phyloP scores from a whole-genome alignment of 495 filamentous ascomycete genomes.

The Schizothecium vesticola region DNA sequence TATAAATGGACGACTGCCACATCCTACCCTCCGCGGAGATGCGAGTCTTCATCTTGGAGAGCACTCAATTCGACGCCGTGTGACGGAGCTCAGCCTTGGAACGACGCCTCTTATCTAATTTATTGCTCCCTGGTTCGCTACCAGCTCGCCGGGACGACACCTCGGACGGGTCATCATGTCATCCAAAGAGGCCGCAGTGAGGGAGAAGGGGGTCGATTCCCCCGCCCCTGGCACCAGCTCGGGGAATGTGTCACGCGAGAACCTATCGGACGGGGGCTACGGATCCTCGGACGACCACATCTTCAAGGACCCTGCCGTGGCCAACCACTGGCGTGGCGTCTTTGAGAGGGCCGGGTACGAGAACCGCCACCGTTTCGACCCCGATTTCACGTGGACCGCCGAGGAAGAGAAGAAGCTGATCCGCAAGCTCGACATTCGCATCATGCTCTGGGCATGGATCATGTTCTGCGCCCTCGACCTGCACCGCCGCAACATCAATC shows the following conservation, averaged over 20 bases:
- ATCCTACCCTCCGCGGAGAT: constrained; percentile 7
- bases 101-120: not conserved
- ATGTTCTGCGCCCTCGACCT: constrained; percentile 45
- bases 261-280: constrained; percentile 22
- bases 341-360: constrained; percentile 42
- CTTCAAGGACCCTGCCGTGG: constrained; percentile 25
- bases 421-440: constrained; percentile 36
- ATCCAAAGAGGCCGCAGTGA: not conserved
- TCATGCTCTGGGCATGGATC: constrained; percentile 30
- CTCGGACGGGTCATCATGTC: not conserved
- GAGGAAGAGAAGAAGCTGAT: constrained; percentile 46
- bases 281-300: constrained; percentile 31
- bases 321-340: constrained; percentile 22
- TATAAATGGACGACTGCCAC: not conserved
- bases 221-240: not conserved
- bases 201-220: not conserved
- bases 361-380: constrained; percentile 54
- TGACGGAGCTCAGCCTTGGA: not conserved
- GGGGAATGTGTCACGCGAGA: constrained; percentile 11
- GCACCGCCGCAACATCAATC: constrained; percentile 41
- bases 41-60: constrained; percentile 4
- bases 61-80: not conserved
- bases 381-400: constrained; percentile 41
- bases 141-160: not conserved
- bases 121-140: constrained; percentile 9